Base-by-base conservation (phyloP, 306 rosid species). In the Elaeagnus macrophylla region DNA sequence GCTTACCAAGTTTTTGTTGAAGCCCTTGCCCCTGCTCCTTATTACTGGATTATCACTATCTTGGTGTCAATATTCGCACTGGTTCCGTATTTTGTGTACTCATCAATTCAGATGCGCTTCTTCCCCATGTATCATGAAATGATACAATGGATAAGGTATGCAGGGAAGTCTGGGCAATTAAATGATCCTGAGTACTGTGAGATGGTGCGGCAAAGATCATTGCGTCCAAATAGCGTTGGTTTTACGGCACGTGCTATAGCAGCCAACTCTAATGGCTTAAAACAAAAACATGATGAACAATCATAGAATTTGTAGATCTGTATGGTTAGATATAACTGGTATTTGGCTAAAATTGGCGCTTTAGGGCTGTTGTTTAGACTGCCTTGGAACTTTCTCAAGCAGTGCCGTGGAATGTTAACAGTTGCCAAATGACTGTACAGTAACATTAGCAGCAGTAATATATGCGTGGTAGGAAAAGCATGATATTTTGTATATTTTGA, bases 81-180 rank as follows among this genome's bases (percentile, higher is more conserved):
- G 48, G 56, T 79, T 56, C 99, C 95, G 1, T 88, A 80, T 72
- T 82, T 93, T 59, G 13, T 75, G 13, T 93, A 57, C 82, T 69
- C 90, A 16, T 81, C 99, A 7, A 12, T 88, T 46, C 85, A 79
- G 59, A 80, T 71, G 85, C 75, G 81, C 64, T 93, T 93, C 89
- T 88, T 87, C 59, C 99, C 99, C 3, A 73, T 73, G 85, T 82
- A 77, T 67, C 96, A 93, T 13, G 77, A 77, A 57, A 62, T 65
- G 70, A 75, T 93, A 60, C 95, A 84, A 25, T 82, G 96, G 99
- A 71, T 78, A 39, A 79, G 95, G 72, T 18, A 77, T 4, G 75
- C 67, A 10, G 96, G 99, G 25, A 77, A 36, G 57, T 39, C 80
- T 41, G 32, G 32, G 32, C 32, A 25, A 25, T 5, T 25, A 25